Conservation (phyloP, 768 basidiomycete species). For the Tricholomella constricta region DNA sequence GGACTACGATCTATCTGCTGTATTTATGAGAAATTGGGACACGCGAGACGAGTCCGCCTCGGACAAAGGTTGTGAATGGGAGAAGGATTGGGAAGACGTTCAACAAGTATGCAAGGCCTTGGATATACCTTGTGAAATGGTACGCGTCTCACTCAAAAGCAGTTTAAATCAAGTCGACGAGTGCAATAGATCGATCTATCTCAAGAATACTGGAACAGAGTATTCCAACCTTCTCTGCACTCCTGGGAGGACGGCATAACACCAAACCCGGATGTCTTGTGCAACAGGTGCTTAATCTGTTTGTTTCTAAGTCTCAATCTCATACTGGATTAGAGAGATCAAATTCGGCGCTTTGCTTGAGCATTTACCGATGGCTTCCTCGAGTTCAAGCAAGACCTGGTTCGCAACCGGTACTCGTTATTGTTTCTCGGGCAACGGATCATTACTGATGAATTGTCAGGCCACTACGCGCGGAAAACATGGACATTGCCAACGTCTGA, state of each 20-base stretch:
- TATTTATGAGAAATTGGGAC: slow-evolving; percentile 98
- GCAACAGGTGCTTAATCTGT: slow-evolving; percentile 62
- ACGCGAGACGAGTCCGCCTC: slow-evolving; percentile 78
- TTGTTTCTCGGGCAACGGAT: not conserved
- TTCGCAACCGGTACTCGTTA: slow-evolving; percentile 71
- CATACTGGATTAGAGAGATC: slow-evolving; percentile 60
- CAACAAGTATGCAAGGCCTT: slow-evolving; percentile 73
- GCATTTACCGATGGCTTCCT: slow-evolving; percentile 40
- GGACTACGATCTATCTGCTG: slow-evolving; percentile 82
- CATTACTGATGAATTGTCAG: slow-evolving; percentile 33
- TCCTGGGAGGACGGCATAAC: slow-evolving; percentile 80
- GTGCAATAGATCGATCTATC: slow-evolving; percentile 76
- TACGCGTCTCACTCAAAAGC: slow-evolving; percentile 28
- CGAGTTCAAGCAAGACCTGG: slow-evolving; percentile 46
- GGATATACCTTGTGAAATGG: slow-evolving; percentile 76
- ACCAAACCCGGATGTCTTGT: slow-evolving; percentile 93
- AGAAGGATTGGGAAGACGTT: slow-evolving; percentile 93
- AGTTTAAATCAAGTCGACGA: slow-evolving; percentile 3
- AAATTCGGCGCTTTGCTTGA: slow-evolving; percentile 88
- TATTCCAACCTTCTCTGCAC: slow-evolving; percentile 84
- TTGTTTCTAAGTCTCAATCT: not conserved
- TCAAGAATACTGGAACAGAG: slow-evolving; percentile 85
- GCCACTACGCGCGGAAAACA: slow-evolving; percentile 83
- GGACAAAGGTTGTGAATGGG: slow-evolving; percentile 92
- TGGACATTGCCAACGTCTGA: slow-evolving; percentile 36